phyloP scores from a whole-genome alignment of 176 grass and related monocot genomes.

The Lolium rigidum region DNA sequence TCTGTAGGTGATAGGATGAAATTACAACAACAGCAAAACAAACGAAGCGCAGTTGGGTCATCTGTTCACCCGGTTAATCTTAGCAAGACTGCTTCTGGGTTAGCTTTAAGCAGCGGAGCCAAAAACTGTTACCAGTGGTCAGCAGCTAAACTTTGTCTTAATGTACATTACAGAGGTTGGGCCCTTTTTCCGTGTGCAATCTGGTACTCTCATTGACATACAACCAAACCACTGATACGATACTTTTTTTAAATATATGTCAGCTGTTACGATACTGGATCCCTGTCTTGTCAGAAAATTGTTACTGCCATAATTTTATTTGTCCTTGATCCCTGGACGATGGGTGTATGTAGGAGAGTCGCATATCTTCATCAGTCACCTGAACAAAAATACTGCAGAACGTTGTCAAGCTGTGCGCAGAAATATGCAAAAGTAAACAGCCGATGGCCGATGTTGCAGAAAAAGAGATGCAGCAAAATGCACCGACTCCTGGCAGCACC shows the following conservation, averaged over 20 bases:
- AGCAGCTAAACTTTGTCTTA: background rate
- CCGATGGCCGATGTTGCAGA: too few relatives aligned
- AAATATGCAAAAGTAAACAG: too few relatives aligned
- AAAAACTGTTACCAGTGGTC: background rate
- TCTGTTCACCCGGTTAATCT: background rate
- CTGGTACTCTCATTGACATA: background rate
- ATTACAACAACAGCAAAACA: constrained; percentile 2
- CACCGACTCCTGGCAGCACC: background rate
- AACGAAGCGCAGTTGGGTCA: background rate
- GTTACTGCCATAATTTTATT: background rate
- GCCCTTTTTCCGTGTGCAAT: constrained; percentile 1
- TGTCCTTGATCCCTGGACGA: background rate
- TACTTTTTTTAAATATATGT: background rate
- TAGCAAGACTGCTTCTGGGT: background rate
- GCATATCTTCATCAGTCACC: background rate
- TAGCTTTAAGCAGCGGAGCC: constrained; percentile 12
- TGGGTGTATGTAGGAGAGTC: background rate
- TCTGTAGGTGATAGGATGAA: background rate
- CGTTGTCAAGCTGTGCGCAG: background rate
- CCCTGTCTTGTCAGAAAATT: background rate
- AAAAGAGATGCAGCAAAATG: background rate
- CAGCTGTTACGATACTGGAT: background rate
- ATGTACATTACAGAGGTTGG: constrained; percentile 14
- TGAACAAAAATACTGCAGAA: background rate
- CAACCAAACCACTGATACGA: background rate